Percentiles rank a stretch among this genome's conserved stretches.
Conservation (phyloP, 768 basidiomycete species). For the Lyophyllum atratum region DNA sequence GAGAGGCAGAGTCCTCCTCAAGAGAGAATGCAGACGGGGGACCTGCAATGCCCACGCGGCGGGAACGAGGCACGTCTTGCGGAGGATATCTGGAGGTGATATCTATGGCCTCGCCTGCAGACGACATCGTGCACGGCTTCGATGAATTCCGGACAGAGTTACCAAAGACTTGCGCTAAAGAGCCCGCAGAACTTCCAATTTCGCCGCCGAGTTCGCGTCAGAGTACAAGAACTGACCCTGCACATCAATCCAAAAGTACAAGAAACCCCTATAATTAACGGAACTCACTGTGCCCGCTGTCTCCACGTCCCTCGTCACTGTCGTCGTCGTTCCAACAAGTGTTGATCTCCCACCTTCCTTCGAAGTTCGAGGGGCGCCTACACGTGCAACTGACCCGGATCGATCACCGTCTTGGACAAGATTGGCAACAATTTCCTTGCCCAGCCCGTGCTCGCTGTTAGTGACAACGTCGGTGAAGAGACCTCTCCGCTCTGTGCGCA, state of each 20-base stretch:
- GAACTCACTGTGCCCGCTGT: not conserved
- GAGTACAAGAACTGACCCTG: not conserved
- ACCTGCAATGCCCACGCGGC: slow-evolving; percentile 45
- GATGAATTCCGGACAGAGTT: slow-evolving; percentile 9
- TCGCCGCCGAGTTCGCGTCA: not conserved
- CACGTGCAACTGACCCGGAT: slow-evolving; percentile 5
- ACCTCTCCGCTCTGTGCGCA: not conserved
- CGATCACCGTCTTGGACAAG: not conserved
- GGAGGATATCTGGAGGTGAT: not conserved
- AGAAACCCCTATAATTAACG: not conserved
- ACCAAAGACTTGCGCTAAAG: not conserved
- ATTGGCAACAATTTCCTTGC: not conserved
- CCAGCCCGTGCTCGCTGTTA: not conserved
- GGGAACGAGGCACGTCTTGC: slow-evolving; percentile 36
- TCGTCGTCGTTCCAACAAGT: not conserved
- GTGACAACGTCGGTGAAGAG: not conserved
- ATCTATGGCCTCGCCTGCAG: slow-evolving; percentile 9
- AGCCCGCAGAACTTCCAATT: slow-evolving; percentile 12
- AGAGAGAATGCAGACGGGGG: slow-evolving; percentile 34
- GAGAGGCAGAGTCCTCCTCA: slow-evolving; percentile 21
- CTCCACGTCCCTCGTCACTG: not conserved
- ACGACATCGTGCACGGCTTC: slow-evolving; percentile 14
- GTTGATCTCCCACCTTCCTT: not conserved
- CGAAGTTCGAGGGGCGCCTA: not conserved
- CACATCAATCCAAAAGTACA: not conserved